Percentiles rank a stretch among this genome's conserved stretches.
Evolutionary conservation across 768 basidiomycete genomes (phyloP).

Genomic region (Clitopilus hobsonii): DNA sequence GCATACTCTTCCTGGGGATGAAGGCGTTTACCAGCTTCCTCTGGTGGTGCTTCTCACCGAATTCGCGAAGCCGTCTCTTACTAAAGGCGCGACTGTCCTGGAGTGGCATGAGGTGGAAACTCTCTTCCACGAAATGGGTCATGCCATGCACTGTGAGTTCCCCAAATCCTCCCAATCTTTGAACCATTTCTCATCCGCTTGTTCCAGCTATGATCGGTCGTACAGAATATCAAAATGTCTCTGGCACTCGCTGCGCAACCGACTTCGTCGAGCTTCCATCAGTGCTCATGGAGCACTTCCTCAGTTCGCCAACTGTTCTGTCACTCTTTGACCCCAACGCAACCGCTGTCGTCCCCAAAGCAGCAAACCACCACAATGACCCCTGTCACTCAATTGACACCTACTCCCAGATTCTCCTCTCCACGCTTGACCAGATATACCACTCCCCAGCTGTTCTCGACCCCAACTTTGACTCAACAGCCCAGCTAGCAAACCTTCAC

Average conservation of each 20-base stretch:
- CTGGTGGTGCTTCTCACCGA: constrained; percentile 90
- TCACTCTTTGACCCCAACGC: constrained; percentile 66
- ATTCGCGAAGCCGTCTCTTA: constrained; percentile 60
- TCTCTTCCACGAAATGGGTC: constrained; percentile 98
- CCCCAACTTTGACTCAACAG: constrained; percentile 68
- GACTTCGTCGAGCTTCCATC: constrained; percentile 98
- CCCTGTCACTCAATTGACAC: constrained; percentile 85
- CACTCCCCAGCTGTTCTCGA: constrained; percentile 66
- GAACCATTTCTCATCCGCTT: background rate
- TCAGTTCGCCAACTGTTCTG: constrained; percentile 78
- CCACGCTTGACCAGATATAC: constrained; percentile 84
- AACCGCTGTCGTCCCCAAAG: constrained; percentile 38
- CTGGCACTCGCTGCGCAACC: constrained; percentile 95
- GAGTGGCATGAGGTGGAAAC: constrained; percentile 94
- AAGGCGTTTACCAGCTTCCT: constrained; percentile 81
- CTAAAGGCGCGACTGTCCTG: constrained; percentile 66
- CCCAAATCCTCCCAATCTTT: constrained; percentile 1
- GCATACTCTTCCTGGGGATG: constrained; percentile 52
- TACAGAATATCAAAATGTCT: constrained; percentile 96
- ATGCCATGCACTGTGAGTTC: constrained; percentile 95
- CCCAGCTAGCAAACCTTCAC: constrained; percentile 54
- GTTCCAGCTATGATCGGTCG: constrained; percentile 92
- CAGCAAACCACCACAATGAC: constrained; percentile 66
- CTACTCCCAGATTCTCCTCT: constrained; percentile 86
- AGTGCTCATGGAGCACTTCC: constrained; percentile 98